A percentile compares a stretch with the other conserved stretches of the same genome.
Conservation (phyloP, 2,329 filamentous ascomycete genomes). For the Ophiostoma novo-ulmi region DNA sequence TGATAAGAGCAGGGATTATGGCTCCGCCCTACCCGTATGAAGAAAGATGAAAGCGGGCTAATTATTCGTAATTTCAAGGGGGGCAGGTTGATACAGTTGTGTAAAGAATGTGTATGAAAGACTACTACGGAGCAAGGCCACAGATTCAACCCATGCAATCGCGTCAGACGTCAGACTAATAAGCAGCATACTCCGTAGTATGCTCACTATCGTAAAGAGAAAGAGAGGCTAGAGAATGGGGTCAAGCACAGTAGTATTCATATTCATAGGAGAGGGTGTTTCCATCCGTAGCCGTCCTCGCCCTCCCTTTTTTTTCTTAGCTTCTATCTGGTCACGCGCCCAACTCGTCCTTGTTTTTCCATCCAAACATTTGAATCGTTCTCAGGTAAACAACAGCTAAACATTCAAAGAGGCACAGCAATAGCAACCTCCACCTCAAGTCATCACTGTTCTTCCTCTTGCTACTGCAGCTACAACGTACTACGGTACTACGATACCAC, state of each 20-base stretch:
- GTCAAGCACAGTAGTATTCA: constrained; percentile 1
- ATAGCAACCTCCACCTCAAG: neutral
- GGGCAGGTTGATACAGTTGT: neutral
- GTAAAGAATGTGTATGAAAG: neutral
- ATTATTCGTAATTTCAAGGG: constrained; percentile 7
- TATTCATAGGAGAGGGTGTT: neutral
- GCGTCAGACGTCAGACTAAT: neutral
- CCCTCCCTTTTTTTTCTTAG: neutral
- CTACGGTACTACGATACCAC: neutral
- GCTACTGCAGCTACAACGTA: neutral
- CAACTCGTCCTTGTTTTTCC: neutral
- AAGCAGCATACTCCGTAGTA: no score
- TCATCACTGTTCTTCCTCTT: neutral
- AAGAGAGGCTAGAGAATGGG: neutral
- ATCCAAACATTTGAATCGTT: neutral
- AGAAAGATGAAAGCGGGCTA: neutral
- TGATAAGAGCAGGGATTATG: neutral
- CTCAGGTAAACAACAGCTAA: neutral
- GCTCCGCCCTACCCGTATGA: constrained; percentile 1
- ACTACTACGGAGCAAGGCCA: neutral
- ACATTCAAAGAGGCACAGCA: neutral
- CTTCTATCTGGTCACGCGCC: neutral
- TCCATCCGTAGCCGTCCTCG: neutral
- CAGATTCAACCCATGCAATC: neutral
- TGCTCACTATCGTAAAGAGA: neutral